Conservation (phyloP, 2,329 filamentous ascomycete species). For the Pleurostoma richardsiae region DNA sequence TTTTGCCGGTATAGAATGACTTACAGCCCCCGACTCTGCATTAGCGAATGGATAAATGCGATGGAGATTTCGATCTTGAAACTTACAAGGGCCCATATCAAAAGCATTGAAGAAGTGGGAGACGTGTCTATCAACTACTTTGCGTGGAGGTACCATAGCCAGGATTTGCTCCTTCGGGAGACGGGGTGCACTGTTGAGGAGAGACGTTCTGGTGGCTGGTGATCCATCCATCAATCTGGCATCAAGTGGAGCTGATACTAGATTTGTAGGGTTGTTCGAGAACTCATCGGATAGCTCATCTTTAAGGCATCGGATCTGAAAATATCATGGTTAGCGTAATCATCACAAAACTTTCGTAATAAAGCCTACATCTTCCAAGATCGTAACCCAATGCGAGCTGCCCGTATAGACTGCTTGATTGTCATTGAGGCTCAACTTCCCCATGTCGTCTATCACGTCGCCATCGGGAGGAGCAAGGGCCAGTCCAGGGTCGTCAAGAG, state of each 20-base stretch:
- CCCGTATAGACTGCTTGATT: constrained; percentile 4
- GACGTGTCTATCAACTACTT: constrained; percentile 3
- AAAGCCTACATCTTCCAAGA: constrained; percentile 3
- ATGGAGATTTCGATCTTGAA: not conserved
- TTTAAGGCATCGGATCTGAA: constrained; percentile 4
- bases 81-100: constrained; percentile 3
- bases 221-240: too few species aligned
- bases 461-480: not conserved
- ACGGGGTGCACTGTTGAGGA: not conserved
- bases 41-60: not conserved
- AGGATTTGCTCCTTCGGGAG: constrained; percentile 1
- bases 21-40: not conserved
- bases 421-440: constrained; percentile 2
- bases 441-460: not conserved
- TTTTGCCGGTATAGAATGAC: constrained; percentile 1
- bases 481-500: not conserved
- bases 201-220: not conserved
- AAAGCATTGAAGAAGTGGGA: constrained; percentile 5
- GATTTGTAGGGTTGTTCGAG: not conserved
- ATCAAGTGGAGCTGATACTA: not conserved
- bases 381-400: constrained; percentile 5
- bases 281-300: constrained; percentile 1
- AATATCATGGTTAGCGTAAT: not conserved
- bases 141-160: constrained; percentile 3
- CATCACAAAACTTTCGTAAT: not conserved